Conservation (phyloP, 2,329 filamentous ascomycete genomes). For the Westerdykella sp. region DNA sequence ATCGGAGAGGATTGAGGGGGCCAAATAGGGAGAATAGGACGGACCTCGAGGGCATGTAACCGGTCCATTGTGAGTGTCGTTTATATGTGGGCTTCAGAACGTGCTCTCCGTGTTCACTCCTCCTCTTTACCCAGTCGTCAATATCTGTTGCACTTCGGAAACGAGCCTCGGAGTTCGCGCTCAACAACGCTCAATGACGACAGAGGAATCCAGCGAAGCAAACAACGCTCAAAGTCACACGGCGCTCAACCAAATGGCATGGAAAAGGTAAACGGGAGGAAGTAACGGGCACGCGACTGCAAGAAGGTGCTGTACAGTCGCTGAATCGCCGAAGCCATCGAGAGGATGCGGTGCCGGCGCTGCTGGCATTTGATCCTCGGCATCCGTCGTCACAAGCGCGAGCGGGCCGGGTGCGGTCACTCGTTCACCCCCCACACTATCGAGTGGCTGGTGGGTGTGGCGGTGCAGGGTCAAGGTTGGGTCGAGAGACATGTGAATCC, state of each 20-base stretch:
- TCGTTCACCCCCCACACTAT: too few relatives aligned
- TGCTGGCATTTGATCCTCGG: constrained; percentile 29
- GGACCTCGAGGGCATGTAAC: constrained; percentile 30
- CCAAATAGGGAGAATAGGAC: neutral
- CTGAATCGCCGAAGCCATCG: neutral
- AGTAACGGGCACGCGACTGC: constrained; percentile 1
- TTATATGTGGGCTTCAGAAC: neutral
- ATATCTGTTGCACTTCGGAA: neutral
- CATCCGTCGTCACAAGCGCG: constrained; percentile 7
- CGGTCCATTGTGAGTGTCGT: constrained; percentile 21
- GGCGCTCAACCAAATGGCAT: neutral
- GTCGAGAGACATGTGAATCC: too few relatives aligned
- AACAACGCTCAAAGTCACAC: neutral
- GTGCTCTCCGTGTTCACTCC: constrained; percentile 1
- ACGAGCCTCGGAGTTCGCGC: constrained; percentile 18
- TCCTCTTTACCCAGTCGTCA: neutral
- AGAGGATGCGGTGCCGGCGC: constrained; percentile 2
- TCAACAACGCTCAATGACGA: constrained; percentile 9
- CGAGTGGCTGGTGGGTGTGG: too few relatives aligned
- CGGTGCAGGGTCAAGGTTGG: too few relatives aligned
- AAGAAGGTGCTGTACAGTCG: too few relatives aligned
- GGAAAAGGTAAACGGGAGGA: neutral
- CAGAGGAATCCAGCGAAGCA: neutral
- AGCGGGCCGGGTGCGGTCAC: too few relatives aligned
- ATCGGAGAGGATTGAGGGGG: neutral